Base-by-base conservation (phyloP, 805 yeast species). In the Lipomyces sp. region DNA sequence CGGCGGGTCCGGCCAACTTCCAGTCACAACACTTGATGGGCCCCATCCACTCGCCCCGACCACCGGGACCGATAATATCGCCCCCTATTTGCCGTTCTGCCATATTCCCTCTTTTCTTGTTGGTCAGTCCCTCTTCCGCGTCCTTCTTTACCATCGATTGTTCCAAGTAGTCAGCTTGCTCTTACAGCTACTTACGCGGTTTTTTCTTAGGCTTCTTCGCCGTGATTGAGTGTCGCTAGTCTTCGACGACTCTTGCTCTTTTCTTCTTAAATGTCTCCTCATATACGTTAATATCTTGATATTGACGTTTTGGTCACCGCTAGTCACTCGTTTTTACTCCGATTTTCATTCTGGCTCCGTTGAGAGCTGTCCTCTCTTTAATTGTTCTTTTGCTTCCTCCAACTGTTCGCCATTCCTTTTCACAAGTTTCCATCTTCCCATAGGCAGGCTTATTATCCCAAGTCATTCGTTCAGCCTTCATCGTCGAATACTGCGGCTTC, bases 181-280 rank as follows among this genome's bases (percentile, higher is more conserved):
- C 48, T 42, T 18, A 42, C 48, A 6, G 29, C 48, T 15, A 42
- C 48, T 24, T 24, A 24, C 24, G 24, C 24, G 24, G 10, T 24
- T 3, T 4, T 45, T 24, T 58, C 54, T 15, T 24, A 1, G 29
- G 37, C 24, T n/a, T 24, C 45, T n/a, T 48, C 48, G 32, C 32
- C 54, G 15, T 45, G 32, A 10, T 11, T 51, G 18, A 57, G 53
- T 18, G 57, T 51, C 37, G 50, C 37, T 33, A 24, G 10, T 6
- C 53, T 53, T 56, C 57, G 18, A 45, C 50, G 30, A 24, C 48
- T 42, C 24, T 24, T 10, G 24, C 24, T 24, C 32, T 24, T 24
- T 24, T 24, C 5, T 33, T 39, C 45, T 51, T 51, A 34, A 39
- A 56, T 60, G 61, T 62, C 60, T 60, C 30, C 53, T 62, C 61